These are phyloP conservation scores for Talaromyces islandicus DNA, from an alignment of 2,329 filamentous ascomycete species.

Conservation along the genomic window DNA sequence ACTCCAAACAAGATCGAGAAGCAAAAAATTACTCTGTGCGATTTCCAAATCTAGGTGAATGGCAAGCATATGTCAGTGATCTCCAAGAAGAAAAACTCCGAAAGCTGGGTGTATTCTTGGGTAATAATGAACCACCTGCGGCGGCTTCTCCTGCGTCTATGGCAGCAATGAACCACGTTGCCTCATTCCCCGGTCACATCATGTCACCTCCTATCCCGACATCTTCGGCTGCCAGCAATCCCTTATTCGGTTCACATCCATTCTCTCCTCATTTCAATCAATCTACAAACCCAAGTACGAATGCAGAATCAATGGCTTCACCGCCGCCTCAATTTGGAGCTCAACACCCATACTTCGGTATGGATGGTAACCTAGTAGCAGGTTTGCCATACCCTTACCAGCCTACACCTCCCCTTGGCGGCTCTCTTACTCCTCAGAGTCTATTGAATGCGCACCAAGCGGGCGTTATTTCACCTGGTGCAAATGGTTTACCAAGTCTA, in stretches of 20 bases:
- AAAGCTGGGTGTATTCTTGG: slow-evolving; percentile 79
- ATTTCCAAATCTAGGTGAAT: slow-evolving; percentile 48
- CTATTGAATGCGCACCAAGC: slow-evolving; percentile 37
- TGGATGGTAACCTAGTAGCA: slow-evolving; percentile 54
- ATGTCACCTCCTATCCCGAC: slow-evolving; percentile 81
- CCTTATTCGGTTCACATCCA: slow-evolving; percentile 53
- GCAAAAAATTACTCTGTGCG: slow-evolving; percentile 29
- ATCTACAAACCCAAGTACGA: slow-evolving; percentile 58
- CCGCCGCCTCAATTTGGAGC: slow-evolving; percentile 62
- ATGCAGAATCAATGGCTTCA: slow-evolving; percentile 61
- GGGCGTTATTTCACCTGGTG: slow-evolving; percentile 54
- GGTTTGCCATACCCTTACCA: slow-evolving; percentile 64
- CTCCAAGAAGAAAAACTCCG: slow-evolving; percentile 87
- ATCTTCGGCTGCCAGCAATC: slow-evolving; percentile 69
- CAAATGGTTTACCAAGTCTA: slow-evolving; percentile 37
- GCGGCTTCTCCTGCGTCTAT: slow-evolving; percentile 63
- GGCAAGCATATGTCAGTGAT: slow-evolving; percentile 74
- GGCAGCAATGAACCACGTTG: slow-evolving; percentile 57
- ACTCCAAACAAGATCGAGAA: slow-evolving; percentile 30
- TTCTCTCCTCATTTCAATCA: slow-evolving; percentile 58
- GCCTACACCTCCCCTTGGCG: slow-evolving; percentile 51
- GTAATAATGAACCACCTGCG: slow-evolving; percentile 63
- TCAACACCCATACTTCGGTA: slow-evolving; percentile 53
- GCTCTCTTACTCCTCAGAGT: slow-evolving; percentile 34
- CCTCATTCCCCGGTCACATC: slow-evolving; percentile 60